Percentiles rank a stretch among this genome's conserved stretches.
Evolutionary conservation across 2,329 filamentous ascomycete species (phyloP).

Genomic region (Nemania serpens): DNA sequence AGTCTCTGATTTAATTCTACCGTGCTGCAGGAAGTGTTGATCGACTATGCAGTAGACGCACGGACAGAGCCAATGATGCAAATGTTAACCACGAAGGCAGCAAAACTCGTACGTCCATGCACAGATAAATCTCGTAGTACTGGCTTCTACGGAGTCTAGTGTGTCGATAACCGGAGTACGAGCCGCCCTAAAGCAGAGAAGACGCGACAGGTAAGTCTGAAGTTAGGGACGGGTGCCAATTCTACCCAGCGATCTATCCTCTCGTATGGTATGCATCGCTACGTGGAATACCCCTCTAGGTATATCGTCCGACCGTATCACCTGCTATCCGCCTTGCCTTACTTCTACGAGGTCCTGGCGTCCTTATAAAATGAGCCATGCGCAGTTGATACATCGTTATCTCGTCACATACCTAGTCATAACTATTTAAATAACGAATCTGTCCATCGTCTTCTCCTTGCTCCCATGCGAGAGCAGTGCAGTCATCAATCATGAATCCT

Average conservation of each 20-base stretch:
- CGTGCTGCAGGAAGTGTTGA: conserved; percentile 3
- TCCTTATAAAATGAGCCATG: background rate
- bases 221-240: background rate
- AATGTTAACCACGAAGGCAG: background rate
- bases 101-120: background rate
- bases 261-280: background rate
- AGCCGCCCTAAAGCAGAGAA: conserved; percentile 2
- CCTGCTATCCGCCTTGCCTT: background rate
- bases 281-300: conserved; percentile 2
- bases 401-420: too few relatives aligned
- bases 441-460: too few relatives aligned
- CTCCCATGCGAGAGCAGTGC: too few relatives aligned
- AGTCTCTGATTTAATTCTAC: conserved; percentile 13
- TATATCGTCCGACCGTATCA: background rate
- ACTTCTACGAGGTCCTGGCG: too few relatives aligned
- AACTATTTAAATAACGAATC: too few relatives aligned
- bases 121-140: too few relatives aligned
- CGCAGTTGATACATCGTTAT: too few relatives aligned
- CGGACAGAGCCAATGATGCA: background rate
- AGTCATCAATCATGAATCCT: too few relatives aligned
- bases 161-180: background rate
- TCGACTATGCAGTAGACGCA: conserved; percentile 11
- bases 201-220: background rate
- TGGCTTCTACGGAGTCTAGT: background rate
- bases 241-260: conserved; percentile 7